phyloP scores from a whole-genome alignment of 1,139 yeast genomes.

The Pichia sp. region DNA sequence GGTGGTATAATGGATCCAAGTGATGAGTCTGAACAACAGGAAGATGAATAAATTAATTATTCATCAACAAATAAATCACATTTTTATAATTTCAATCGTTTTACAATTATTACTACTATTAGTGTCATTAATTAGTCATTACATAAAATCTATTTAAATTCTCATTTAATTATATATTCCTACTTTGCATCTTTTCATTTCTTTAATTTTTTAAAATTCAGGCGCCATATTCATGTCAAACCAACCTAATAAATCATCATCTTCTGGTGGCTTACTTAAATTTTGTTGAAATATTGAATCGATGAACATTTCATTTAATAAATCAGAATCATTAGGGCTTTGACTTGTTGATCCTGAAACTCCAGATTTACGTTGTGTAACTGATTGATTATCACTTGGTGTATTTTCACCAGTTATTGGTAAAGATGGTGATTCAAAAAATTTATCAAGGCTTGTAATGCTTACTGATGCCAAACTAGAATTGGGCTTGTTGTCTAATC shows the following conservation, averaged over 20 bases:
- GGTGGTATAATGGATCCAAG: slow-evolving; percentile 97
- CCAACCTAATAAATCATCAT: slow-evolving; percentile 94
- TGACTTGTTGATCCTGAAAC: slow-evolving; percentile 14
- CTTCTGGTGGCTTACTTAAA: slow-evolving; percentile 67
- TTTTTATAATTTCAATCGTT: no score
- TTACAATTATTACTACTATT: no score
- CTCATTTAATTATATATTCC: no score
- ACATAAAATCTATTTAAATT: no score
- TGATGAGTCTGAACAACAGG: slow-evolving; percentile 37
- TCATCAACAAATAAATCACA: no score
- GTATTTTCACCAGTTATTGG: neutral
- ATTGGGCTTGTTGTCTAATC: neutral
- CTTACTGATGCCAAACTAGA: slow-evolving; percentile 5
- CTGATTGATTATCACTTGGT: neutral
- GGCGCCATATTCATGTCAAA: slow-evolving; percentile 69
- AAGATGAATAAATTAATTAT: slow-evolving; percentile 59
- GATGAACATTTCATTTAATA: slow-evolving; percentile 32
- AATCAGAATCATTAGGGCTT: slow-evolving; percentile 25
- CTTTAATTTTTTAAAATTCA: slow-evolving; percentile 35
- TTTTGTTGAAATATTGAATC: slow-evolving; percentile 70
- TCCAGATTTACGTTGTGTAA: no score
- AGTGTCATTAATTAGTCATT: neutral
- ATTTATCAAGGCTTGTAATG: slow-evolving; percentile 7
- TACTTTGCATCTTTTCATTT: no score
- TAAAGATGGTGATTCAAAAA: slow-evolving; percentile 10